phyloP scores from a whole-genome alignment of 2,329 filamentous ascomycete species.

The Epichloe coenophiala region DNA sequence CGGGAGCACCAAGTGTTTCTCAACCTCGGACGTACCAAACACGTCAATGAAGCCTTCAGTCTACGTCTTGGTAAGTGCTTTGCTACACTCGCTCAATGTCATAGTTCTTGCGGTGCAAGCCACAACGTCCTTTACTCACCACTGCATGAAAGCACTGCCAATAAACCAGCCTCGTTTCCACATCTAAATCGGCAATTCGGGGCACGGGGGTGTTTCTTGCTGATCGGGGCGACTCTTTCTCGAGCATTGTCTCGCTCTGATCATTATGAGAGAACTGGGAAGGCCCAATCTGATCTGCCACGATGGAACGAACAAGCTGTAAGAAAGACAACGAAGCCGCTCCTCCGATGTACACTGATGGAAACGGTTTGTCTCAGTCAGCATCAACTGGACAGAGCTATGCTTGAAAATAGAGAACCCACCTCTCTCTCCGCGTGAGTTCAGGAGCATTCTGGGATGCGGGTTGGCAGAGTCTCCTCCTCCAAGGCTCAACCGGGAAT shows the following conservation, averaged over 20 bases:
- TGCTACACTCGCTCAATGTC: background rate
- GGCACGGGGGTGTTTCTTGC: slow-evolving; percentile 1
- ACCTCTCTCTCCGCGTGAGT: slow-evolving; percentile 38
- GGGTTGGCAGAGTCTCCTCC: slow-evolving; percentile 7
- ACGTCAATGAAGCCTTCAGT: slow-evolving; percentile 22
- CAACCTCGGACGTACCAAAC: slow-evolving; percentile 17
- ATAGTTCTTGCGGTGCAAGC: background rate
- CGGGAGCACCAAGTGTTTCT: slow-evolving; percentile 9
- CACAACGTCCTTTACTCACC: slow-evolving; percentile 4
- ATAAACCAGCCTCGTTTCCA: slow-evolving; percentile 7
- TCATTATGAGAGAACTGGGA: slow-evolving; percentile 39
- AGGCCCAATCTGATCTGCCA: slow-evolving; percentile 37
- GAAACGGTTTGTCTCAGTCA: background rate
- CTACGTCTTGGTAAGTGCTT: slow-evolving; percentile 7
- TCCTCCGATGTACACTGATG: slow-evolving; percentile 33
- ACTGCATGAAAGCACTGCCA: slow-evolving; percentile 10
- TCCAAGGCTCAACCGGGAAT: slow-evolving; percentile 14
- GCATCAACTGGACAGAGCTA: no score
- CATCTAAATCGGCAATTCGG: slow-evolving; percentile 6
- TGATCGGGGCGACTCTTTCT: slow-evolving; percentile 22
- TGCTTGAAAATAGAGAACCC: slow-evolving; percentile 3
- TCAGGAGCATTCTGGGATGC: slow-evolving; percentile 32
- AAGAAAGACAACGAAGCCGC: slow-evolving; percentile 41
- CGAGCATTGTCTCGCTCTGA: slow-evolving; percentile 38
- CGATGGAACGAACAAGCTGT: slow-evolving; percentile 33